Evolutionary conservation across 2,329 filamentous ascomycete species (phyloP).

Genomic region (Fusarium mangiferae): DNA sequence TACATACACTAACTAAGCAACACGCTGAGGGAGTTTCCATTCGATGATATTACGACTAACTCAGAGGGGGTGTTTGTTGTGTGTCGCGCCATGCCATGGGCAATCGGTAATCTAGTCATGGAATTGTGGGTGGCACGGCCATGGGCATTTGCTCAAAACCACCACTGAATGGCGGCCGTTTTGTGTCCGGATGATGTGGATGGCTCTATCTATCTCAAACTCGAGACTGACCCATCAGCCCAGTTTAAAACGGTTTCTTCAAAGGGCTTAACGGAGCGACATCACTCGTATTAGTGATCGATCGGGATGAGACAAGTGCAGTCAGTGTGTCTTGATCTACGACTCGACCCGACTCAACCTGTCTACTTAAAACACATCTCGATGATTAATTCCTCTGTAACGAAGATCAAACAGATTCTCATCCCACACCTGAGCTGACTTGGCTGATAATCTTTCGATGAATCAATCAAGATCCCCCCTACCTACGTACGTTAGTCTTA

Average conservation of each 20-base stretch:
- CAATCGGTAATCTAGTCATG: neutral
- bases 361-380: conserved; percentile 9
- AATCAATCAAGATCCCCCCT: conserved; percentile 5
- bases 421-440: conserved; percentile 24
- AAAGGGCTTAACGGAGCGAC: conserved; percentile 17
- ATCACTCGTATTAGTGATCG: conserved; percentile 2
- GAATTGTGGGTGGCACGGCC: conserved; percentile 11
- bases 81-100: neutral
- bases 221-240: neutral
- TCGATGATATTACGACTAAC: neutral
- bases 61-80: neutral
- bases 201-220: neutral
- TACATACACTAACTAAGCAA: neutral
- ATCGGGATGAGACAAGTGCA: conserved; percentile 24
- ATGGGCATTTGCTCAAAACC: conserved; percentile 4
- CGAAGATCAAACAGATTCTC: conserved; percentile 34
- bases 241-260: conserved; percentile 40
- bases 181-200: conserved; percentile 15
- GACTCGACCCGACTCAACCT: neutral
- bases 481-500: neutral
- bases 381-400: conserved; percentile 9
- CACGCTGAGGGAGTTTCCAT: neutral
- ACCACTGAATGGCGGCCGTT: conserved; percentile 11
- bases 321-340: neutral
- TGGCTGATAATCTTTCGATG: conserved; percentile 1